phyloP scores from a whole-genome alignment of 352 stramenopile species.

The Pelagophyceae sp. region DNA sequence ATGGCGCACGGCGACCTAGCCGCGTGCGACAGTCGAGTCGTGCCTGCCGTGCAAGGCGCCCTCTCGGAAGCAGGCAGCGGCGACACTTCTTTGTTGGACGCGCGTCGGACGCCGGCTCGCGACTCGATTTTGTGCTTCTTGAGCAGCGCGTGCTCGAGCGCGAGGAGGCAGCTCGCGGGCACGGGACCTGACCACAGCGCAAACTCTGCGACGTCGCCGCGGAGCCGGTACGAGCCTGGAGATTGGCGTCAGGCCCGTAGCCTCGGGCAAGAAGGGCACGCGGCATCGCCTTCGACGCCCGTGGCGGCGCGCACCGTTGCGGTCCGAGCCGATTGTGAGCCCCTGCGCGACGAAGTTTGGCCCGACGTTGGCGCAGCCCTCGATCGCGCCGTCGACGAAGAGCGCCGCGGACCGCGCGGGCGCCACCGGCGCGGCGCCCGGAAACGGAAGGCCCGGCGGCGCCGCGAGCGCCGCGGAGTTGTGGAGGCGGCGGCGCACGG shows the following conservation, averaged over 20 bases:
- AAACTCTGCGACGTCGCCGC: background rate
- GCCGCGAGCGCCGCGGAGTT: background rate
- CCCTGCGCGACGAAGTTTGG: background rate
- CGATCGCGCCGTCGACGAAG: background rate
- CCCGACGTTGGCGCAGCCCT: conserved; percentile 3
- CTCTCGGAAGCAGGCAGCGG: too few species aligned
- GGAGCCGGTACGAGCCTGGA: background rate
- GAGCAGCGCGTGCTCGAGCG: background rate
- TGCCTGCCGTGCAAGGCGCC: too few species aligned
- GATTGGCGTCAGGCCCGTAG: too few species aligned
- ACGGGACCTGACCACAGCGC: background rate
- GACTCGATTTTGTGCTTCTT: background rate
- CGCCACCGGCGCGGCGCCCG: background rate
- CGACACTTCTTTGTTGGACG: background rate
- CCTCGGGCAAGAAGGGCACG: background rate
- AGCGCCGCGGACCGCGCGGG: background rate
- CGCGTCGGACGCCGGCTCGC: too few species aligned
- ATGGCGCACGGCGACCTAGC: background rate
- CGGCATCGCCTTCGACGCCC: background rate
- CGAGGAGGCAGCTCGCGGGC: conserved; percentile 4
- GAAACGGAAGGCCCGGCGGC: background rate
- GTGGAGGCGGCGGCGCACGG: background rate
- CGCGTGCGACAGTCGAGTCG: background rate
- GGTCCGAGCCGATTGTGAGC: conserved; percentile 4
- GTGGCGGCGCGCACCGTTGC: background rate